Percentiles rank a stretch among this genome's conserved stretches.
These are phyloP conservation scores for Infundibulicybe gibba DNA, from an alignment of 768 basidiomycete genomes.

Conservation along the genomic window DNA sequence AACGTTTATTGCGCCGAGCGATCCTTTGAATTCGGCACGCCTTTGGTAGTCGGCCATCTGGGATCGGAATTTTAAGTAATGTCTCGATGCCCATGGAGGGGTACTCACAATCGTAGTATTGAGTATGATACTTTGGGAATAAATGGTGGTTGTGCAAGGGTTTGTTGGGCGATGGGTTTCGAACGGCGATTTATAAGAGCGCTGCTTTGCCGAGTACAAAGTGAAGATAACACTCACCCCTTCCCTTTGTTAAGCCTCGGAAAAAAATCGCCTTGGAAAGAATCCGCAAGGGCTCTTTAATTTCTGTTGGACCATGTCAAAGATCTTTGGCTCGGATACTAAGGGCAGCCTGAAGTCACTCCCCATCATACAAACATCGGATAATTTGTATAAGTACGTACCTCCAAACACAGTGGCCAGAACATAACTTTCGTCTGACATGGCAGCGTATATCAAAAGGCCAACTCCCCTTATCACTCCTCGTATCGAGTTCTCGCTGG, in stretches of 20 bases:
- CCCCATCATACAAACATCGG: neutral
- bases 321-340: too few species aligned
- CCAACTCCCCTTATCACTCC: slow-evolving; percentile 1
- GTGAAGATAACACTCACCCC: neutral
- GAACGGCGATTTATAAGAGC: neutral
- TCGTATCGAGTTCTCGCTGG: slow-evolving; percentile 1
- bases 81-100: neutral
- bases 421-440: too few species aligned
- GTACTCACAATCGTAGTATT: neutral
- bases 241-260: too few species aligned
- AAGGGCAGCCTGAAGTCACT: neutral
- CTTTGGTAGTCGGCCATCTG: neutral
- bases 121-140: neutral
- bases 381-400: neutral
- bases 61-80: neutral
- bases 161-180: too few species aligned
- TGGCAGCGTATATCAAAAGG: neutral
- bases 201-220: neutral
- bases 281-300: neutral
- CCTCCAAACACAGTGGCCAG: too few species aligned
- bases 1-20: slow-evolving; percentile 4
- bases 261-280: too few species aligned
- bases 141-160: too few species aligned
- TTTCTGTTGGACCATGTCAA: neutral
- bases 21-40: neutral